Evolutionary conservation across 805 yeast genomes (phyloP).

Genomic region (Candida yuanshanica): DNA sequence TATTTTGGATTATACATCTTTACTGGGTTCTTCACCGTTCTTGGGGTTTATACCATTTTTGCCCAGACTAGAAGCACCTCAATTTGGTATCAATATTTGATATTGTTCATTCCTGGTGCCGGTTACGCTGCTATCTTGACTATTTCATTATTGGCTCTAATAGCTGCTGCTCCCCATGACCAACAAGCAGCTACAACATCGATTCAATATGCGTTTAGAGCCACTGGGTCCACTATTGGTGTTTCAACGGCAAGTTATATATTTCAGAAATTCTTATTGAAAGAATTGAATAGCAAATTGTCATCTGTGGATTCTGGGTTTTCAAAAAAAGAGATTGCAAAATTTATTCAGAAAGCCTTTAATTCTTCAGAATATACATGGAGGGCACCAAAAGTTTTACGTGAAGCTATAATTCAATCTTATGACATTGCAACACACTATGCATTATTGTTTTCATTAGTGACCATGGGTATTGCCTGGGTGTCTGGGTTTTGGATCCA

Average conservation of each 20-base stretch:
- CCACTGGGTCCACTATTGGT: conserved; percentile 83
- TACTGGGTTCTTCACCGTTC: conserved; percentile 36
- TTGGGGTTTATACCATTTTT: conserved; percentile 40
- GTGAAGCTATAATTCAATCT: conserved; percentile 34
- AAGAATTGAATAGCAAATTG: conserved; percentile 22
- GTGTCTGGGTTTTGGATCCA: conserved; percentile 40
- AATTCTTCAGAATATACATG: conserved; percentile 46
- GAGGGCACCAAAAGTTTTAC: conserved; percentile 40
- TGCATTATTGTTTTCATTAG: conserved; percentile 42
- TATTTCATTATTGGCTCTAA: conserved; percentile 65
- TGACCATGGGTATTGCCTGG: conserved; percentile 36
- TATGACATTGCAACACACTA: conserved; percentile 45
- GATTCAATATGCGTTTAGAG: conserved; percentile 81
- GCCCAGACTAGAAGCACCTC: conserved; percentile 20
- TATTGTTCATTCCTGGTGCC: conserved; percentile 51
- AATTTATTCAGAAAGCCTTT: conserved; percentile 37
- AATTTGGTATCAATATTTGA: conserved; percentile 34
- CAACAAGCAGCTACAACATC: conserved; percentile 85
- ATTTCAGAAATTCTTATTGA: conserved; percentile 45
- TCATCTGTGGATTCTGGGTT: conserved; percentile 12
- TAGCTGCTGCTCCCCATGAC: conserved; percentile 63
- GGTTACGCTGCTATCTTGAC: conserved; percentile 68
- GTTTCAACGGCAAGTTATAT: conserved; percentile 65
- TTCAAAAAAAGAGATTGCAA: conserved; percentile 14
- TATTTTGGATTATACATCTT: conserved; percentile 45